Evolutionary conservation across 768 basidiomycete species (phyloP).

Genomic region (Boletus edulis): DNA sequence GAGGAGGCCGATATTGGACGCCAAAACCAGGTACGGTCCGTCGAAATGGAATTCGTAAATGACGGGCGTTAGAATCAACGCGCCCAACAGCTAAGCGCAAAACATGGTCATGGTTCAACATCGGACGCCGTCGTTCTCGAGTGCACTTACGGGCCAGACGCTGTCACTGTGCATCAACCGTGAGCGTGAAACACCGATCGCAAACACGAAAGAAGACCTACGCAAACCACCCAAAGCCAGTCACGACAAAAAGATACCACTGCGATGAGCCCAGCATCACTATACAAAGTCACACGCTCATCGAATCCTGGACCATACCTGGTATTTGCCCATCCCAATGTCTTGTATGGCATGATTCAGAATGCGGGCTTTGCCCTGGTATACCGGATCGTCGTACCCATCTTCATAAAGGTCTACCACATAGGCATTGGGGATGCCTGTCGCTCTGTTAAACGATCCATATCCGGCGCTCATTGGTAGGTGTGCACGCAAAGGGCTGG

Average conservation of each 20-base stretch:
- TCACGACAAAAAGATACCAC: constrained; percentile 39
- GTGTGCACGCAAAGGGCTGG: background rate
- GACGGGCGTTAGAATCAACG: constrained; percentile 46
- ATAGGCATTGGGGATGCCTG: background rate
- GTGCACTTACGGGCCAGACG: constrained; percentile 36
- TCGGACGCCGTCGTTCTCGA: background rate
- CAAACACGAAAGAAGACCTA: constrained; percentile 14
- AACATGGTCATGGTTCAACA: background rate
- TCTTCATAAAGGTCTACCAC: constrained; percentile 32
- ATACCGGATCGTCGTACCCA: constrained; percentile 43
- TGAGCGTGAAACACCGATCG: background rate
- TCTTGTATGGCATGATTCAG: constrained; percentile 48
- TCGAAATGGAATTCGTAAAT: constrained; percentile 48
- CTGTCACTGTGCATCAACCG: constrained; percentile 28
- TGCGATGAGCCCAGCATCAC: constrained; percentile 1
- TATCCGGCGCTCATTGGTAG: background rate
- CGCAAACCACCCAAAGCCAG: constrained; percentile 44
- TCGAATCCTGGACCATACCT: constrained; percentile 29
- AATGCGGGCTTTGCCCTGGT: constrained; percentile 47
- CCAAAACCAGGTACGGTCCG: constrained; percentile 48
- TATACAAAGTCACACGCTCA: background rate
- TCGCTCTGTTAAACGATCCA: background rate
- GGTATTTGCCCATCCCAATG: constrained; percentile 58
- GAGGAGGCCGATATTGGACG: constrained; percentile 52
- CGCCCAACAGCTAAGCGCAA: constrained; percentile 34